Evolutionary conservation across 345 rosid genomes (phyloP), one percentile per base, ranked within the genome.

Genomic region (Eucalyptus cloeziana): DNA sequence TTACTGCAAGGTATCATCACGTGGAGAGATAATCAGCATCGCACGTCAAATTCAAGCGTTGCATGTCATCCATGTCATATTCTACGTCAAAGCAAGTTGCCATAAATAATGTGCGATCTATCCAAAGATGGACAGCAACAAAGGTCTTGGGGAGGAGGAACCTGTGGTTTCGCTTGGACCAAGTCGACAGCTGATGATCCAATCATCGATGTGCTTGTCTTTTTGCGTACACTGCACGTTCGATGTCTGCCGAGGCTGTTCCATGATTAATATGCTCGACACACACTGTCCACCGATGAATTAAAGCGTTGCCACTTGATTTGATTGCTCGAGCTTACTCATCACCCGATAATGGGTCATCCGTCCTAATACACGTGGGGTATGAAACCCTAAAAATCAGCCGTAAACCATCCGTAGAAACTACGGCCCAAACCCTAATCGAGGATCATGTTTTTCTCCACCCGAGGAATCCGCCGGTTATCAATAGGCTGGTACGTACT

Each of bases 201-300:
- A 92, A 92, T 92, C 94, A 93, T 93, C 91, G 87, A 86, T 25
- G 14, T 92, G 93, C 86, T 86, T n/a, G 30, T 88, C 91, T 58
- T 91, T 92, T 90, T 33, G 22, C 79, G 22, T 79, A 86, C 93
- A 89, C 86, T 50, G n/a, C 95, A 93, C 86, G 92, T 89, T 91
- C 19, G 4, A 40, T 92, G 93, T 91, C 91, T 88, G 50, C 83
- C 31, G 45, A 40, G 85, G 47, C 47, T 76, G 16, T 40, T 40
- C 85, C 47, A 40, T 11, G 47, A 76, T 76, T 37, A 40, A 21
- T 3, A 7, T 76, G 30, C 47, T 40, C 30, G 15, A 21, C 85
- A 43, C 30, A 9, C 21, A 71, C 81, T 33, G 81, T 71, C 81
- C 22, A 17, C 81, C 81, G 19, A 17, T 71, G 44, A 10, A 71